Evolutionary conservation across 2,329 filamentous ascomycete genomes (phyloP).

Genomic region (Lecanicillium sp.): DNA sequence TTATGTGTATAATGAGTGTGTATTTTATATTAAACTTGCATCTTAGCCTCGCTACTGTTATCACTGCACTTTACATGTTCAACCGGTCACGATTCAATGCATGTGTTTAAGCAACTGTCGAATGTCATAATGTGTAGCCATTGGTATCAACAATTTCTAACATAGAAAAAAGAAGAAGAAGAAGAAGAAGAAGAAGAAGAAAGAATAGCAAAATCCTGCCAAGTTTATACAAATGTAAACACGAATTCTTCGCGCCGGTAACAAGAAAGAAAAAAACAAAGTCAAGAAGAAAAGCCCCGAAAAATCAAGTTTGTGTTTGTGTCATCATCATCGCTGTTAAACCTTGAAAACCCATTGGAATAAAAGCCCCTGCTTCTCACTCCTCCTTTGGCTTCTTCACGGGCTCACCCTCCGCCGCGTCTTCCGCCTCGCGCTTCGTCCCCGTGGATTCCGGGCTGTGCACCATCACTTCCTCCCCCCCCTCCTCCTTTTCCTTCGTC

Average conservation of each 20-base stretch:
- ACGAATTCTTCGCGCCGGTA: neutral
- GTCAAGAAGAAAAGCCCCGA: neutral
- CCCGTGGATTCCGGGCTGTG: slow-evolving; percentile 29
- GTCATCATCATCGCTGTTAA: neutral
- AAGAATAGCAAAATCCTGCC: neutral
- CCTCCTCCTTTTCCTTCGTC: slow-evolving; percentile 13
- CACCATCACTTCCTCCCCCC: neutral
- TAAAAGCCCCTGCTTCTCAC: neutral
- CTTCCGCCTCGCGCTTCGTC: slow-evolving; percentile 53
- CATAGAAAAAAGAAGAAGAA: no score
- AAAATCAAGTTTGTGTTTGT: neutral
- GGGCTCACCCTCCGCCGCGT: slow-evolving; percentile 34
- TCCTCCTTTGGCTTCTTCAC: slow-evolving; percentile 48
- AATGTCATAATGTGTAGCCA: no score
- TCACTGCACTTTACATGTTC: no score
- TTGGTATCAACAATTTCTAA: no score
- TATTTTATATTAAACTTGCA: no score
- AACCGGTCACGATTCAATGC: no score
- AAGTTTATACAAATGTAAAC: neutral
- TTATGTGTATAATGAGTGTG: no score
- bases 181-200: neutral
- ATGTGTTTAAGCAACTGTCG: no score
- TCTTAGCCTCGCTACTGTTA: no score
- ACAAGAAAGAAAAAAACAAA: neutral
- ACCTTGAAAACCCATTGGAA: no score